Evolutionary conservation across 2,329 filamentous ascomycete species (phyloP), one percentile per base, ranked within the genome.

Genomic region (Cadophora gregata): DNA sequence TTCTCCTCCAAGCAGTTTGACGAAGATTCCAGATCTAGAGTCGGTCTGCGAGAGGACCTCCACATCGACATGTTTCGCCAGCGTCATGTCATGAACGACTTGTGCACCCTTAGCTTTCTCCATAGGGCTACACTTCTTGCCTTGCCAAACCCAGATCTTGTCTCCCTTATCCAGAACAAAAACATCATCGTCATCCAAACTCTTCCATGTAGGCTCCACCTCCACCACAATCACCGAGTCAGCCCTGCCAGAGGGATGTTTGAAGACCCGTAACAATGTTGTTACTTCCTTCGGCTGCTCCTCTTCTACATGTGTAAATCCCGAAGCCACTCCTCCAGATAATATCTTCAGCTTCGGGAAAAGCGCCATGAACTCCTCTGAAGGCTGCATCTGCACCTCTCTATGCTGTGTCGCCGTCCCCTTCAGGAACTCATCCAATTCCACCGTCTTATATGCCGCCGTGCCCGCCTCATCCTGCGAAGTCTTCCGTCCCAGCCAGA

Each of bases 111-210:
- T 89, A 53, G 85, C 85, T 79, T 89, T 90, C 74, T 91, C 89
- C 86, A 90, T 89, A 0, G 88, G 88, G 56, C 85, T 88, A 74
- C 87, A 89, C 50, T 81, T 82, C 72, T 82, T 83, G 60, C 89
- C 89, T 78, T 91, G 89, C 89, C 89, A 91, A 4, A 90, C 86
- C 82, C 86, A 90, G 70, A 91, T 88, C 79, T 90, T 90, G 59
- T 85, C 80, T 27, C 84, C 84, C 62, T 81, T 82, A 71, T 91
- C 88, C 51, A 90, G 77, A 16, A 91, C 80, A 70, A 90, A 91
- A 2, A 90, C 89, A 72, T 91, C 88, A 62, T 80, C 80, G 66
- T 90, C 88, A 71, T 90, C 88, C 36, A 91, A 81, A 72, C 86
- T 90, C 71, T 80, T 72, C 84, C 86, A 88, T 0, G 79, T 83